Evolutionary conservation across 805 yeast genomes (phyloP).

Genomic region (Yamadazyma scolyti): DNA sequence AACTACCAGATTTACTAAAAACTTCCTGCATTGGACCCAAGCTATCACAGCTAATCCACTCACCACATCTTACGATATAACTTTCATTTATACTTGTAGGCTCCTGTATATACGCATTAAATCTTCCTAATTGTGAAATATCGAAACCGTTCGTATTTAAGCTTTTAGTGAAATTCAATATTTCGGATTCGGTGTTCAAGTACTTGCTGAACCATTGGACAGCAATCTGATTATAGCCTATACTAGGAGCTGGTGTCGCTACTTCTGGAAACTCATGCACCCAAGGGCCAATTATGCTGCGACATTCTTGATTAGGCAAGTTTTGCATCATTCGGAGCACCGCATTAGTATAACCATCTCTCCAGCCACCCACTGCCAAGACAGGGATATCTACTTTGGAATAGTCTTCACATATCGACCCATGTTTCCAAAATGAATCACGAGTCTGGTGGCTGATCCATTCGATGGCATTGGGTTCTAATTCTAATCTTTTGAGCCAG

Average conservation of each 20-base stretch:
- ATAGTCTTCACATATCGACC: slow-evolving; percentile 39
- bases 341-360: slow-evolving; percentile 45
- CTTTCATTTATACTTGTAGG: slow-evolving; percentile 37
- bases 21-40: background rate
- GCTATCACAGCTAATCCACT: slow-evolving; percentile 27
- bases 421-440: slow-evolving; percentile 47
- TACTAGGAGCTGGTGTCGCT: slow-evolving; percentile 43
- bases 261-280: slow-evolving; percentile 48
- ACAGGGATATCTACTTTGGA: slow-evolving; percentile 39
- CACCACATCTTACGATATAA: slow-evolving; percentile 34
- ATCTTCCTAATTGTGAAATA: slow-evolving; percentile 1
- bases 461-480: slow-evolving; percentile 36
- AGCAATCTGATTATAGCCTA: slow-evolving; percentile 42
- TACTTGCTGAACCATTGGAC: slow-evolving; percentile 40
- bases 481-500: slow-evolving; percentile 36
- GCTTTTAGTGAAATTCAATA: background rate
- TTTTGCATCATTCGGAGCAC: slow-evolving; percentile 41
- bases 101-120: slow-evolving; percentile 38
- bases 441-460: slow-evolving; percentile 44
- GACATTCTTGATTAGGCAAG: slow-evolving; percentile 27
- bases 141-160: slow-evolving; percentile 2
- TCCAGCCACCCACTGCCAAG: slow-evolving; percentile 44
- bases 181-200: slow-evolving; percentile 19
- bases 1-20: background rate
- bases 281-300: slow-evolving; percentile 44